A percentile compares a stretch with the other conserved stretches of the same genome.
These are phyloP conservation scores for Cronartium quercuum DNA, from an alignment of 1,284 basidiomycete species.

Conservation along the genomic window DNA sequence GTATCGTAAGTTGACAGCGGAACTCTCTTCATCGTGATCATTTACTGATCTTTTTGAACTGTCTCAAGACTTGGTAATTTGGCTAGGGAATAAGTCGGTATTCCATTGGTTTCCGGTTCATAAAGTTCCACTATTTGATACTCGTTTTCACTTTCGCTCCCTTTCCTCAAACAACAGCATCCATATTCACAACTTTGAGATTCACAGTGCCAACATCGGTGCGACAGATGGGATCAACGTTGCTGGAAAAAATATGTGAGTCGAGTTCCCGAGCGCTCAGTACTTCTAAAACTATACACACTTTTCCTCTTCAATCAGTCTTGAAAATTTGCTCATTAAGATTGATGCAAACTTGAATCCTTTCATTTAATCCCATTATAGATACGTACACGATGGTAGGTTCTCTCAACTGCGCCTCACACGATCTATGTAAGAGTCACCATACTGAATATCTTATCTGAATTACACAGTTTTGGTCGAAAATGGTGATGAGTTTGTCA, in stretches of 20 bases:
- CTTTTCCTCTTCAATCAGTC: too few species aligned
- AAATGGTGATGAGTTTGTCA: slow-evolving; percentile 23
- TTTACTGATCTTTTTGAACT: background rate
- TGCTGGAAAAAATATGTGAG: slow-evolving; percentile 20
- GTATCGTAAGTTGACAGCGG: slow-evolving; percentile 1
- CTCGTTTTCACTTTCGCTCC: too few species aligned
- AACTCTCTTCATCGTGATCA: background rate
- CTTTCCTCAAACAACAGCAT: background rate
- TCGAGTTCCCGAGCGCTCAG: too few species aligned
- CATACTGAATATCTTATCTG: background rate
- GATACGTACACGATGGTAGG: slow-evolving; percentile 23
- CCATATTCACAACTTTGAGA: slow-evolving; percentile 22
- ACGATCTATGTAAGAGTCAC: background rate
- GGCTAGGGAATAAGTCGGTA: slow-evolving; percentile 4
- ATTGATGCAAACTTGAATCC: background rate
- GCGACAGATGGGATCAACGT: slow-evolving; percentile 24
- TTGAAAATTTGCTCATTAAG: too few species aligned
- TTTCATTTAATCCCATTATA: background rate
- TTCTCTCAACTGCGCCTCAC: background rate
- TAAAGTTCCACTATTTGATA: too few species aligned
- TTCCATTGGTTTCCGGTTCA: background rate
- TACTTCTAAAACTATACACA: too few species aligned
- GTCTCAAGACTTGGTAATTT: slow-evolving; percentile 17
- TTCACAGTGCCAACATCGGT: slow-evolving; percentile 11
- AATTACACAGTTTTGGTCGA: slow-evolving; percentile 3